Conservation (phyloP, 2,329 filamentous ascomycete species). For the Gnomoniopsis smithogilvyi region DNA sequence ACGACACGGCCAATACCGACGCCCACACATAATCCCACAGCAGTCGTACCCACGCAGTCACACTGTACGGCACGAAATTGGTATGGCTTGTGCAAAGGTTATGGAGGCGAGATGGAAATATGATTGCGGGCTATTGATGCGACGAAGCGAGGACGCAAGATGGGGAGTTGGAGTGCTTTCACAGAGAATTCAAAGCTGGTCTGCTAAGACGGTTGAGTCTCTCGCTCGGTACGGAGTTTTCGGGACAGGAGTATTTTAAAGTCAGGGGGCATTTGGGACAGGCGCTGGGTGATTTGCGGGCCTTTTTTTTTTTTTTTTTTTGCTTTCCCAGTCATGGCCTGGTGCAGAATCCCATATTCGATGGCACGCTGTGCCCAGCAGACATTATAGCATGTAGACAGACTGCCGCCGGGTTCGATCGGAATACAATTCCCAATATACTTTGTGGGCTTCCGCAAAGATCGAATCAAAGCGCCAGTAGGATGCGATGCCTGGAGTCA, state of each 20-base stretch:
- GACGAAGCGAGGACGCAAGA: background rate
- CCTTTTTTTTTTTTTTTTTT: too few relatives aligned
- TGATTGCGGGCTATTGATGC: background rate
- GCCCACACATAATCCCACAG: slow-evolving; percentile 18
- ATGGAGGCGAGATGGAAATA: slow-evolving; percentile 26
- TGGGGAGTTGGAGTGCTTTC: background rate
- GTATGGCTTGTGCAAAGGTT: slow-evolving; percentile 40
- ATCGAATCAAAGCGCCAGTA: too few relatives aligned
- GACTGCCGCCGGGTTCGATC: background rate
- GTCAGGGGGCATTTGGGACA: background rate
- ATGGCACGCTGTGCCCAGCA: background rate
- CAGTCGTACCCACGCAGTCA: slow-evolving; percentile 20
- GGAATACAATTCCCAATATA: too few relatives aligned
- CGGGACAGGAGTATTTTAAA: too few relatives aligned
- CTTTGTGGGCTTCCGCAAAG: too few relatives aligned
- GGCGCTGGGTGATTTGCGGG: background rate
- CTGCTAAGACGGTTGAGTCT: too few relatives aligned
- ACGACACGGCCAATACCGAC: slow-evolving; percentile 27
- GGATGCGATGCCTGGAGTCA: too few relatives aligned
- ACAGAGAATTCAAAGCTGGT: background rate
- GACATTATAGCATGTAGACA: background rate
- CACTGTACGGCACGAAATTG: slow-evolving; percentile 36
- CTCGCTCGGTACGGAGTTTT: too few relatives aligned
- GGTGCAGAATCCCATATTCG: background rate
- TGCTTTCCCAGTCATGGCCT: background rate